Base-by-base conservation (phyloP, 1,284 basidiomycete species). In the Ceratobasidium sp. region DNA sequence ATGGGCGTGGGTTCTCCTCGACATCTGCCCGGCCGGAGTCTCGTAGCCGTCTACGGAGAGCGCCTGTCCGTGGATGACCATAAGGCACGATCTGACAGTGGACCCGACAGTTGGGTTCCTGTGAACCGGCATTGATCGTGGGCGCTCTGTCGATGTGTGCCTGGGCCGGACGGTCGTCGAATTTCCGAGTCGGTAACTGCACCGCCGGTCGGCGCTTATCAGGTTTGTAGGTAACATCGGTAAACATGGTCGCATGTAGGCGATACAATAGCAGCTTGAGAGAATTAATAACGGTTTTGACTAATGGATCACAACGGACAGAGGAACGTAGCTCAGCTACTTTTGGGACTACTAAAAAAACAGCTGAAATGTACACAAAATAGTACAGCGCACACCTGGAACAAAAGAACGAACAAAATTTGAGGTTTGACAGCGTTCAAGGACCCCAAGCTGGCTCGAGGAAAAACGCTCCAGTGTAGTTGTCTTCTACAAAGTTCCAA, bases 401-500 rank as follows among this genome's bases (percentile, higher is more conserved):
- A 35, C 57, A 16, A 18, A 38, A 60, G 33, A 10, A 6, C 7
- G 14, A 20, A 35, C 14, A 30, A 33, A 38, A 33, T 35, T 10
- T 20, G 57, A 33, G 16, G 14, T 18, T 33, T 10, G 18, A 44
- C 48, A 33, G 20, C n/a, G 18, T 18, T 23, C 38, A 41, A 20
- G 38, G 60, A 10, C 16, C 18, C 20, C 38, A 41, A 44, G 60
- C 14, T 38, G 35, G 23, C 50, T 75, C 73, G 10, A 75, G 62
- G 35, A 50, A 54, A 62, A 75, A 75, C 14, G 73, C 73, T n/a
- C 73, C 73, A 27, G 35, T 52, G 35, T 46, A 46, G 4, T 44
- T 27, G 35, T 70, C 68, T n/a, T 70, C 68, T 14, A 44, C 16
- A 20, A 74, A 57, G 33, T 64, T 74, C 70, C 70, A 74, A 6